These are phyloP conservation scores for Paramyrothecium sp. DNA, from an alignment of 2,329 filamentous ascomycete genomes.

Conservation along the genomic window DNA sequence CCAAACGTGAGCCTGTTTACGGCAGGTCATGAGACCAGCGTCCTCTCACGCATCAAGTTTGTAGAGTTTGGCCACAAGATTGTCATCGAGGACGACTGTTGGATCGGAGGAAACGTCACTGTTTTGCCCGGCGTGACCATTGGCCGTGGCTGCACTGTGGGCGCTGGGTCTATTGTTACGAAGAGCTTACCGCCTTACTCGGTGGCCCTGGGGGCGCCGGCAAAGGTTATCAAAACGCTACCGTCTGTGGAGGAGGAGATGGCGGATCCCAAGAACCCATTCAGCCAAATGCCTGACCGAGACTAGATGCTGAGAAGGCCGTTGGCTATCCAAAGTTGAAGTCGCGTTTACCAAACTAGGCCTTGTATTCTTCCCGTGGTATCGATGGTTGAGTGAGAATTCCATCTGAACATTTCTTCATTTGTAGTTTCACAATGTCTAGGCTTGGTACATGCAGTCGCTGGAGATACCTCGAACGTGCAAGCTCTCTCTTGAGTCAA, in stretches of 20 bases:
- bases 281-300: slow-evolving; percentile 22
- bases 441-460: too few species aligned
- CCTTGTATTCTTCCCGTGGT: too few species aligned
- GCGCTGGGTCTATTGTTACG: slow-evolving; percentile 49
- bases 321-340: background rate
- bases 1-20: slow-evolving; percentile 71
- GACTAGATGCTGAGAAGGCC: slow-evolving; percentile 14
- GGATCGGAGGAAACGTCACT: slow-evolving; percentile 49
- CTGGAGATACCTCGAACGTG: too few species aligned
- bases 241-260: slow-evolving; percentile 30
- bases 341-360: too few species aligned
- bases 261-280: slow-evolving; percentile 21
- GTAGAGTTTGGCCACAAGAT: slow-evolving; percentile 47
- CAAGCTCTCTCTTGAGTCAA: too few species aligned
- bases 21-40: slow-evolving; percentile 69
- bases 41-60: slow-evolving; percentile 43
- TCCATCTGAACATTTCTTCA: too few species aligned
- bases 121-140: slow-evolving; percentile 54
- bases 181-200: slow-evolving; percentile 46
- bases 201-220: slow-evolving; percentile 47
- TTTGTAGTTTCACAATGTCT: too few species aligned
- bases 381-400: too few species aligned
- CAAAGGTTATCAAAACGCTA: slow-evolving; percentile 47
- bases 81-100: slow-evolving; percentile 51
- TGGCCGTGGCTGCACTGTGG: slow-evolving; percentile 50